Base-by-base conservation (phyloP, 768 basidiomycete species). In the Russula earlei region DNA sequence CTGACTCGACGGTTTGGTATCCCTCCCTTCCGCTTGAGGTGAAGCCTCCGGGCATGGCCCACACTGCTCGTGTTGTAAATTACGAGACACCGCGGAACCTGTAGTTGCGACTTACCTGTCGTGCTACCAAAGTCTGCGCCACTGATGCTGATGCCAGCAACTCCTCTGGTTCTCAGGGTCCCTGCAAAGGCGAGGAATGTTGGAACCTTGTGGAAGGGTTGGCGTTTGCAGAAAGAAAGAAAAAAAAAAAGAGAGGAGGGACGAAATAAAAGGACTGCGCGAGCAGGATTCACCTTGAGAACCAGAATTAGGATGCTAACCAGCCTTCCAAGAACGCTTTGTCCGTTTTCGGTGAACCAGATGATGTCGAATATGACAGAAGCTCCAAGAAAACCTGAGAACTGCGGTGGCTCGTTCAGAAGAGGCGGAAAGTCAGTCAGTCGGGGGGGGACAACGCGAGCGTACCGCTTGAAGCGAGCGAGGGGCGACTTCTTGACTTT, bases 281-380 rank as follows among this genome's bases (percentile, higher is more conserved):
- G 50, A 2, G 63, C 15, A n/a, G n/a, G 14, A 63, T 62, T 47
- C 17, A 74, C 74, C 69, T 75, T 75, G 14, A 74, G 56, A 10
- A 74, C 46, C 15, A 73, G 64, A 37, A 71, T 58, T 10, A 74
- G 33, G 49, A 74, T 67, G 25, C 76, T 76, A 24, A 90, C 49
- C 41, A 85, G 64, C 62, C 69, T 80, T 54, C 81, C 68, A 59
- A 88, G 74, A 36, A 75, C 76, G 59, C 72, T 71, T 60, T 84
- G 85, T 0, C 74, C 67, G 62, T 85, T 74, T 42, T 64, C 76
- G 27, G 74, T 65, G 73, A 85, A 72, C 85, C 85, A 89, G 27
- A 90, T 67, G 52, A 91, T 69, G 67, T 91, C 90, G 58, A 82
- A 82, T 34, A 89, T 20, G 5, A 73, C 68, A 10, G 90, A 90